Conservation (phyloP, 352 stramenopile species). For the Halophytophthora polymorphica region DNA sequence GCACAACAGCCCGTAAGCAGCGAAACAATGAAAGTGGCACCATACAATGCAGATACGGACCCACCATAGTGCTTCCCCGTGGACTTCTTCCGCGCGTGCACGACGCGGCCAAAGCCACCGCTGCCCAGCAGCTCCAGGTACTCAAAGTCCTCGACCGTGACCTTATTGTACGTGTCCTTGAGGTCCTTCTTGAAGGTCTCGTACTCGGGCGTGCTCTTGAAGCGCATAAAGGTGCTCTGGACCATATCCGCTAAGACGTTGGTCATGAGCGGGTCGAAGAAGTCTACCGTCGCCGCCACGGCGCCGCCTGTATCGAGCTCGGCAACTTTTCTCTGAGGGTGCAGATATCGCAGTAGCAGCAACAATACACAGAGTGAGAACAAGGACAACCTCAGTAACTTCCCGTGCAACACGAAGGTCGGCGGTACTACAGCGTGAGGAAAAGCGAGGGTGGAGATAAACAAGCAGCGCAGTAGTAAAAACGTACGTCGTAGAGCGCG, state of each 20-base stretch:
- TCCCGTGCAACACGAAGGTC: too few relatives aligned
- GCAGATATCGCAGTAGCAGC: background rate
- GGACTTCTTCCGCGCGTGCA: slow-evolving; percentile 88
- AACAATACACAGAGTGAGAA: slow-evolving; percentile 5
- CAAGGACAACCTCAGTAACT: too few relatives aligned
- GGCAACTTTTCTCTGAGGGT: slow-evolving; percentile 56
- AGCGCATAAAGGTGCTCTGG: slow-evolving; percentile 78
- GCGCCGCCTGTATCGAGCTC: slow-evolving; percentile 40
- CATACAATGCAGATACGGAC: background rate
- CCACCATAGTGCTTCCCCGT: slow-evolving; percentile 88
- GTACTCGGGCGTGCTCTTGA: slow-evolving; percentile 70
- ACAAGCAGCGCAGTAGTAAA: slow-evolving; percentile 1
- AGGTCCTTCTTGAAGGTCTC: slow-evolving; percentile 71
- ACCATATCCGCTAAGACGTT: slow-evolving; percentile 76
- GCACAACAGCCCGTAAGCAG: background rate
- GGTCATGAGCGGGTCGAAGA: slow-evolving; percentile 66
- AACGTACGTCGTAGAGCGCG: slow-evolving; percentile 60
- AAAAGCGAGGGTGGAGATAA: too few relatives aligned
- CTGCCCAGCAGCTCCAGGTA: slow-evolving; percentile 85
- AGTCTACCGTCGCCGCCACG: slow-evolving; percentile 47
- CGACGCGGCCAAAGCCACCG: slow-evolving; percentile 89
- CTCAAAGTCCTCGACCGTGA: slow-evolving; percentile 82
- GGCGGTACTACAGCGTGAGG: too few relatives aligned
- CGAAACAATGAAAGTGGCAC: background rate
- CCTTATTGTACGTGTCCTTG: slow-evolving; percentile 87